Base-by-base conservation (phyloP, 352 stramenopile species). In the Phytophthora palmivora region DNA sequence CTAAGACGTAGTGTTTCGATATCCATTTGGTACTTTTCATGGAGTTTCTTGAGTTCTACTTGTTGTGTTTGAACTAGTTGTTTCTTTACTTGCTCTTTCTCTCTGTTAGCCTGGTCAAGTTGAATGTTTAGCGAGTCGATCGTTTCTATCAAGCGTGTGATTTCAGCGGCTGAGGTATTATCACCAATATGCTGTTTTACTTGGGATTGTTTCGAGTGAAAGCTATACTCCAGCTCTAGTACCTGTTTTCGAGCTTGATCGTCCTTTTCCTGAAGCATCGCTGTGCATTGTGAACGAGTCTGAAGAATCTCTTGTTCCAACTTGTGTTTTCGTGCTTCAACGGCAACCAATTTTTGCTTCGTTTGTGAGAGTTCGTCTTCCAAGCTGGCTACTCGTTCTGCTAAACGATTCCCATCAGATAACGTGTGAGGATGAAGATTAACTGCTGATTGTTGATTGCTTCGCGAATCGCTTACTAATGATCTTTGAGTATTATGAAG, bases 51-150 rank as follows among this genome's bases (percentile, higher is more conserved):
- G 22, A 88, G 39, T 16, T 92, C 85, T 11, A 50, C 8, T 54
- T 87, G 82, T 15, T 94, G 79, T 1, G 24, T 22, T 2, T 76
- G 65, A 0, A 63, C 41, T 0, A 87, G 32, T 26, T 87, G 67
- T 11, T 76, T 72, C 21, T 70, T 69, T 1, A 73, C 36, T 32
- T 67, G 60, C 0, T 91, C 82, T 11, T 72, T 71, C 4, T 79
- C 69, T 4, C 54, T 36, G 10, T 79, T 81, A 0, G 71, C 53
- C 28, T 81, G 59, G 36, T 92, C 80, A 2, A 94, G 54, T 37
- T 94, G 83, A 3, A 62, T 42, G 26, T 84, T 85, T 0, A 94
- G 54, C 3, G 71, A 60, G 34, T 94, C 82, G 26, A 94, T 90
- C 0, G 79, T 91, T 55, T 94, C 85, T 16, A 94, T 89, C 1